Evolutionary conservation across 352 stramenopile genomes (phyloP).

Genomic region (Discostella stelligera): DNA sequence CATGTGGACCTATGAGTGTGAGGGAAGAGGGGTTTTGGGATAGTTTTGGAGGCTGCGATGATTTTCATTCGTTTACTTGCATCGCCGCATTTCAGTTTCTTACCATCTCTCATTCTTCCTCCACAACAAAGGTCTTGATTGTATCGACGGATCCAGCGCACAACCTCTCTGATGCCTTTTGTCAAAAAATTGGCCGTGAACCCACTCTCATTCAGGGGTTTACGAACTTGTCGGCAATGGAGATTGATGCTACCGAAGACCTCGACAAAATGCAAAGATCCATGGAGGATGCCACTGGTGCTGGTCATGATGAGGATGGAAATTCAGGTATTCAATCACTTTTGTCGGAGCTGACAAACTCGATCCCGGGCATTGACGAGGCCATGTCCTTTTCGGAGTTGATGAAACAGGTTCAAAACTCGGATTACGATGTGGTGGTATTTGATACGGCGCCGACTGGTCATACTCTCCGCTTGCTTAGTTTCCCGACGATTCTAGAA

Average conservation of each 20-base stretch:
- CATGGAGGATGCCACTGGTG: constrained; percentile 61
- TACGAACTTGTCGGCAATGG: constrained; percentile 97
- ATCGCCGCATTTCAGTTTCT: not conserved
- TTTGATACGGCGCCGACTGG: constrained; percentile 98
- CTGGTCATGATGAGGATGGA: constrained; percentile 57
- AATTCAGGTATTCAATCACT: constrained; percentile 90
- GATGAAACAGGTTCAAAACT: constrained; percentile 96
- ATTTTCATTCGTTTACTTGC: not conserved
- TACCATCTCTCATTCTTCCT: not conserved
- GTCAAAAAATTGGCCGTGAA: constrained; percentile 98
- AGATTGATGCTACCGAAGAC: constrained; percentile 92
- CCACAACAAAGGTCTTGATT: constrained; percentile 89
- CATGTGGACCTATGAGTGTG: too few species aligned
- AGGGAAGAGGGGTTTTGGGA: too few species aligned
- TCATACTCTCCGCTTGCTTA: constrained; percentile 94
- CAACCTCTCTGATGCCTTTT: constrained; percentile 98
- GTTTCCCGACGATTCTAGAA: constrained; percentile 97
- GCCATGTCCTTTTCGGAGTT: constrained; percentile 98
- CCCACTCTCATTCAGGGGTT: constrained; percentile 97
- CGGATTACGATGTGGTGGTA: constrained; percentile 97
- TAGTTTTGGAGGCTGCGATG: too few species aligned
- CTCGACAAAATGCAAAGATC: constrained; percentile 83
- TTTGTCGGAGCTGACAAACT: constrained; percentile 96
- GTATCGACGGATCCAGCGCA: constrained; percentile 99
- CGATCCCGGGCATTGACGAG: constrained; percentile 98